Conservation (phyloP, 1,139 yeast species). For the Geotrichum aggregatum region DNA sequence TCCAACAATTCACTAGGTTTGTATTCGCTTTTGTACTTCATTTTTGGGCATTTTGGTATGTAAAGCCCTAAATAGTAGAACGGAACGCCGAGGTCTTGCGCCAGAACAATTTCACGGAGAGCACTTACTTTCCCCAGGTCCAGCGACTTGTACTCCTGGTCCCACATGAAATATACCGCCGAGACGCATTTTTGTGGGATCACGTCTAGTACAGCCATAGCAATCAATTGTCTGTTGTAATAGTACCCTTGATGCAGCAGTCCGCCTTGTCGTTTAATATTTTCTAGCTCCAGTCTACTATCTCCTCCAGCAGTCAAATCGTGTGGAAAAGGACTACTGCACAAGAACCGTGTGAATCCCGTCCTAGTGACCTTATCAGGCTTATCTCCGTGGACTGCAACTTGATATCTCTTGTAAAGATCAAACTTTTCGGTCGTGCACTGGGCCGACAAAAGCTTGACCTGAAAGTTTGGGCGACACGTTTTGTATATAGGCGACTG, state of each 20-base stretch:
- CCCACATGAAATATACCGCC: slow-evolving; percentile 85
- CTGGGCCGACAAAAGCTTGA: slow-evolving; percentile 52
- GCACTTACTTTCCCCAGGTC: slow-evolving; percentile 80
- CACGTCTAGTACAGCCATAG: slow-evolving; percentile 73
- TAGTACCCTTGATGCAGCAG: slow-evolving; percentile 76
- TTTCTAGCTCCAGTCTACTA: background rate
- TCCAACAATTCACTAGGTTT: slow-evolving; percentile 38
- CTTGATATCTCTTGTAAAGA: slow-evolving; percentile 68
- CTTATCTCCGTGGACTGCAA: slow-evolving; percentile 59
- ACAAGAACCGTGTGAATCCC: slow-evolving; percentile 9
- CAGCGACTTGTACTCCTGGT: slow-evolving; percentile 67
- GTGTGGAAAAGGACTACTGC: slow-evolving; percentile 10
- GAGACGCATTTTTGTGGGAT: slow-evolving; percentile 67
- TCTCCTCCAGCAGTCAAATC: background rate
- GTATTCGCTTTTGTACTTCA: slow-evolving; percentile 75
- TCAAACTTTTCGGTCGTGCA: slow-evolving; percentile 59
- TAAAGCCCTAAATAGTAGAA: slow-evolving; percentile 71
- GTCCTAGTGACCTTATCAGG: slow-evolving; percentile 44
- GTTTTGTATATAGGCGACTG: background rate
- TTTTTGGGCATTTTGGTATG: slow-evolving; percentile 72
- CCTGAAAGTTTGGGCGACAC: slow-evolving; percentile 39
- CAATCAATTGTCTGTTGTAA: slow-evolving; percentile 58
- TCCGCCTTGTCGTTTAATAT: slow-evolving; percentile 42
- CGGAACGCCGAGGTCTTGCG: slow-evolving; percentile 39
- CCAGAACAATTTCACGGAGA: slow-evolving; percentile 59